Base-by-base conservation (phyloP, 2,329 filamentous ascomycete genomes). In the Xylaria sp. region DNA sequence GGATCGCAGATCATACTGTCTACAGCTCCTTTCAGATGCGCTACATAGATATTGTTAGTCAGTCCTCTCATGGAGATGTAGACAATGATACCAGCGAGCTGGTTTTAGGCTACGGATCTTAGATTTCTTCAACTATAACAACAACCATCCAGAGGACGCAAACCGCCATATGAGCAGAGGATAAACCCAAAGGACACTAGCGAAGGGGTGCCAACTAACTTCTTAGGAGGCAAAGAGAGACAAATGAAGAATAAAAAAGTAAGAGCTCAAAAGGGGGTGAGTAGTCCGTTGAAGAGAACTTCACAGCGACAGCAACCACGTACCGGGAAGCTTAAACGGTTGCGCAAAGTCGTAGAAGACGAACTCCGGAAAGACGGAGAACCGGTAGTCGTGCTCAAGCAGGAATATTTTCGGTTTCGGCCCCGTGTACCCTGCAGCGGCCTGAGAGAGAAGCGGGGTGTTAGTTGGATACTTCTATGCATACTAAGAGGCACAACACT, bases 1-100 rank as follows among this genome's bases (percentile, higher is more conserved):
- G 93, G 93, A 77, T 96, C 93, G 74, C 87, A 88, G 64, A 94
- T 90, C 69, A 95, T 86, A 63, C 89, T 86, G 79, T 94, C 90
- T 56, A 91, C 87, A 23, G 81, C 83, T 23, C 87, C 88, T 76
- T 91, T 92, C 44, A 94, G 79, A 41, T 86, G 79, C 13, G 78
- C 84, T 87, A 13, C 23, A 28, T 59, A 37, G 10, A 48, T 64
- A 13, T 9, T 41, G 10, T 41, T 18, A 41, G 39, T 23, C 4
- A n/a, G 18, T n/a, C 3, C 34, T 57, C 12, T 25, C 23, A 25
- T 25, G 23, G 23, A 3, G 23, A 25, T 25, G 23, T 25, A 25
- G 23, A 25, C 23, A 25, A 25, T 25, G 23, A 25, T 25, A 25
- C 23, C 23, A 25, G 23, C 23, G 23, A 25, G 23, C 23, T 25